Evolutionary conservation across 371 early-diverging fungal species (phyloP).

Genomic region (Rhizopus sp.): DNA sequence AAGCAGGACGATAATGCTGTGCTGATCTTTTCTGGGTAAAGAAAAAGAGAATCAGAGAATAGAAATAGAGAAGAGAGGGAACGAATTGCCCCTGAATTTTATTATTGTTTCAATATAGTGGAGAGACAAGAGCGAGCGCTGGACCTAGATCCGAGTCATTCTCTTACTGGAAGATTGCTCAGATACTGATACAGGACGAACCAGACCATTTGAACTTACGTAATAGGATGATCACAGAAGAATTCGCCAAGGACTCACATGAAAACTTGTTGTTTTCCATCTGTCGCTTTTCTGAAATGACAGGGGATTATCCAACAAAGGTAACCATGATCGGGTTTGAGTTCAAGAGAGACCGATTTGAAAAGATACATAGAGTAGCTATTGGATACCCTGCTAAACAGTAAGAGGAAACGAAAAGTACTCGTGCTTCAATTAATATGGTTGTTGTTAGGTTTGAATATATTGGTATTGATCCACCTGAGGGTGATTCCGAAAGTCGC

Average conservation of each 20-base stretch:
- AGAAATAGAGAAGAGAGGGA: neutral
- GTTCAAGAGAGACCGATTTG: constrained; percentile 50
- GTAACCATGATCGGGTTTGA: constrained; percentile 54
- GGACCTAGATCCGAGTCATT: constrained; percentile 53
- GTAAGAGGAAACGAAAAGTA: constrained; percentile 15
- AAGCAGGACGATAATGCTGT: constrained; percentile 36
- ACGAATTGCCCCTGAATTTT: neutral
- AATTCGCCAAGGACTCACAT: constrained; percentile 56
- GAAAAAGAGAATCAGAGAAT: neutral
- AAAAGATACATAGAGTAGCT: constrained; percentile 44
- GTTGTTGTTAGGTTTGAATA: constrained; percentile 44
- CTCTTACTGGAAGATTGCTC: constrained; percentile 51
- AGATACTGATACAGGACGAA: constrained; percentile 19
- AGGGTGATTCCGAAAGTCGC: constrained; percentile 13
- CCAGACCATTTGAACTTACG: constrained; percentile 7
- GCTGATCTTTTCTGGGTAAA: constrained; percentile 55
- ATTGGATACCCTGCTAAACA: constrained; percentile 44
- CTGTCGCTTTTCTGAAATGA: constrained; percentile 56
- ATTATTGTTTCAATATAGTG: constrained; percentile 25
- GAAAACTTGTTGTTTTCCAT: constrained; percentile 56
- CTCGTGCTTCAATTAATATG: neutral
- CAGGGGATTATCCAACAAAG: constrained; percentile 47
- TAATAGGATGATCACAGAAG: constrained; percentile 44
- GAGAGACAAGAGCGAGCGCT: constrained; percentile 52
- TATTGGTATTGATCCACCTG: constrained; percentile 51